Conservation (phyloP, 495 filamentous ascomycete genomes). For the Lasiosphaeria miniovina region DNA sequence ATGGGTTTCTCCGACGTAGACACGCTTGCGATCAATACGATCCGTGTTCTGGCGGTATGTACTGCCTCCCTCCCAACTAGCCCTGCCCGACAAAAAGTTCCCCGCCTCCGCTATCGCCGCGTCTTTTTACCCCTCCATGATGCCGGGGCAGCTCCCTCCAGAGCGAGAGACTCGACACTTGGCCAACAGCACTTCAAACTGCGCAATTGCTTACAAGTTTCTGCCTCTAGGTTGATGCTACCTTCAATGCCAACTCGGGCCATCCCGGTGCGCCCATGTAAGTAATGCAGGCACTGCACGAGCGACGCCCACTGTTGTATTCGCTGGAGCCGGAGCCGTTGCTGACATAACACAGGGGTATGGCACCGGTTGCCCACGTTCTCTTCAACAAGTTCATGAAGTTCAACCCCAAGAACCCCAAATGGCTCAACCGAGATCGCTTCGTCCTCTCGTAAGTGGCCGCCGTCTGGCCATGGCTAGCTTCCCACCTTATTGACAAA, state of each 20-base stretch:
- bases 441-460: conserved; percentile 95
- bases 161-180: not conserved
- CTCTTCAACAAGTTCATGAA: conserved; percentile 99
- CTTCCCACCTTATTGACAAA: not conserved
- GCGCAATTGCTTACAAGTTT: conserved; percentile 26
- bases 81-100: conserved; percentile 17
- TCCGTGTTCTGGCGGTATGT: conserved; percentile 91
- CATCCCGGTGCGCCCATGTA: conserved; percentile 96
- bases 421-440: conserved; percentile 94
- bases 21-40: conserved; percentile 92
- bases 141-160: not conserved
- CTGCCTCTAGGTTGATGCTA: conserved; percentile 83
- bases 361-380: conserved; percentile 96
- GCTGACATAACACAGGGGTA: conserved; percentile 57
- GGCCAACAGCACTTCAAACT: not conserved
- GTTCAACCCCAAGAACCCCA: conserved; percentile 98
- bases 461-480: too few species aligned
- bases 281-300: conserved; percentile 20
- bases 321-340: not conserved
- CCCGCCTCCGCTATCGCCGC: conserved; percentile 44
- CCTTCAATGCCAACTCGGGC: conserved; percentile 90
- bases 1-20: conserved; percentile 90
- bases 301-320: not conserved
- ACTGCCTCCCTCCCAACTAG: conserved; percentile 19
- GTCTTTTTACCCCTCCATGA: conserved; percentile 17